Percentiles rank a stretch among this genome's conserved stretches.
These are phyloP conservation scores for Rubus parviflorus DNA, from an alignment of 306 rosid genomes.

Conservation along the genomic window DNA sequence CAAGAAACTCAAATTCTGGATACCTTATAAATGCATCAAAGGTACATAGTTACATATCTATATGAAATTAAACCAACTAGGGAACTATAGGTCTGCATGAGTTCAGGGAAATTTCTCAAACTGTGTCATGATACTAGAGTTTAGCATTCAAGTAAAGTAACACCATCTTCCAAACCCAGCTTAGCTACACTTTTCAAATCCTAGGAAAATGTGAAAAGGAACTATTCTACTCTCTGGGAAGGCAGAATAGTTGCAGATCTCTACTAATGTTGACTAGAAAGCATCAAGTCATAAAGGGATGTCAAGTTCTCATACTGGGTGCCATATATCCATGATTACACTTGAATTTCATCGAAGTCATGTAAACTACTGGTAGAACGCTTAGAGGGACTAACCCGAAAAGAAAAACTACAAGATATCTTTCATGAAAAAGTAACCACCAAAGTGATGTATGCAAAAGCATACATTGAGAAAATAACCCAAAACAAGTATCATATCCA, in stretches of 20 bases:
- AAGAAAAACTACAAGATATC: neutral
- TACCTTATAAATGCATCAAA: neutral
- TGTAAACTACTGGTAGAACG: no score
- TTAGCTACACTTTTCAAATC: neutral
- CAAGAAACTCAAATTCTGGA: neutral
- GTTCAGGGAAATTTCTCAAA: neutral
- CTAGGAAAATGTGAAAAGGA: neutral
- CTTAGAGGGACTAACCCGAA: no score
- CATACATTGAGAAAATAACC: neutral
- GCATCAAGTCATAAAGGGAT: neutral
- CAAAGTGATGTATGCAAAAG: neutral
- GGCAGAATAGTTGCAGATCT: neutral
- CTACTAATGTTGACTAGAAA: neutral
- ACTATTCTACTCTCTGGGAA: neutral
- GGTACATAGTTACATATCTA: neutral
- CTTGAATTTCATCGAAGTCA: neutral
- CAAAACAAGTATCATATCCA: neutral
- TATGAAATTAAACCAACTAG: neutral
- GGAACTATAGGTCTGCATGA: neutral
- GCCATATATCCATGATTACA: neutral
- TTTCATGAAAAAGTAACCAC: neutral
- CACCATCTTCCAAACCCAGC: neutral
- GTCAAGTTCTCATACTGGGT: neutral
- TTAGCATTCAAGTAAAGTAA: neutral
- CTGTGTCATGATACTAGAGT: neutral